Conservation (phyloP, 2,329 filamentous ascomycete genomes). For the Sclerotinia minor region DNA sequence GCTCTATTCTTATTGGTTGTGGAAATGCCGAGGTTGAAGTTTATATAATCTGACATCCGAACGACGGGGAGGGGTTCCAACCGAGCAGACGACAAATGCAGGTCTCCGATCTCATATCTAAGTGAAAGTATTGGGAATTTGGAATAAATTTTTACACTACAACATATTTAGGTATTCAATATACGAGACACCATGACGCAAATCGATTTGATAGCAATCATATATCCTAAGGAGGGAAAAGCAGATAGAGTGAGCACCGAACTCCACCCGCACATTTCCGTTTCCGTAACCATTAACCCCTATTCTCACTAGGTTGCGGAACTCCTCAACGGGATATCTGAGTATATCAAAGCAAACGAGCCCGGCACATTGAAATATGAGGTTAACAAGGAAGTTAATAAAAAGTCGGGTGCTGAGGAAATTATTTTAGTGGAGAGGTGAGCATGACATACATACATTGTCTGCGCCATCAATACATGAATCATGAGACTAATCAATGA, state of each 20-base stretch:
- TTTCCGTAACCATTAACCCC: not conserved
- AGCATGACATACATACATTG: not conserved
- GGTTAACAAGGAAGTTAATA: conserved; percentile 33
- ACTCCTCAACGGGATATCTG: conserved; percentile 33
- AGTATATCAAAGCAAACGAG: conserved; percentile 35
- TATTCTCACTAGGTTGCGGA: conserved; percentile 33
- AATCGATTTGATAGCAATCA: conserved; percentile 36
- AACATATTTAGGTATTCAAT: not conserved
- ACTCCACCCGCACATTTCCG: not conserved
- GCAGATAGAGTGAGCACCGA: conserved; percentile 33
- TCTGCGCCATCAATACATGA: not conserved
- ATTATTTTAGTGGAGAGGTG: conserved; percentile 40
- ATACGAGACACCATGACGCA: conserved; percentile 29
- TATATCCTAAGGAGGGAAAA: conserved; percentile 37
- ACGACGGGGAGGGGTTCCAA: not conserved
- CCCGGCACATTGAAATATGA: conserved; percentile 38
- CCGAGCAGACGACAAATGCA: not conserved
- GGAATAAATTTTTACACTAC: not conserved
- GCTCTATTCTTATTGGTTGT: not conserved
- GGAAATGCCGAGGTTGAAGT: conserved; percentile 14
- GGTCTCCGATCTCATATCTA: not conserved
- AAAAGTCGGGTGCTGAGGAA: conserved; percentile 36
- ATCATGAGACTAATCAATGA: not conserved
- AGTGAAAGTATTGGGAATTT: not conserved
- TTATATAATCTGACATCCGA: not conserved